These are phyloP conservation scores for Pseudogymnoascus sp. DNA, from an alignment of 2,329 filamentous ascomycete species.

Conservation along the genomic window DNA sequence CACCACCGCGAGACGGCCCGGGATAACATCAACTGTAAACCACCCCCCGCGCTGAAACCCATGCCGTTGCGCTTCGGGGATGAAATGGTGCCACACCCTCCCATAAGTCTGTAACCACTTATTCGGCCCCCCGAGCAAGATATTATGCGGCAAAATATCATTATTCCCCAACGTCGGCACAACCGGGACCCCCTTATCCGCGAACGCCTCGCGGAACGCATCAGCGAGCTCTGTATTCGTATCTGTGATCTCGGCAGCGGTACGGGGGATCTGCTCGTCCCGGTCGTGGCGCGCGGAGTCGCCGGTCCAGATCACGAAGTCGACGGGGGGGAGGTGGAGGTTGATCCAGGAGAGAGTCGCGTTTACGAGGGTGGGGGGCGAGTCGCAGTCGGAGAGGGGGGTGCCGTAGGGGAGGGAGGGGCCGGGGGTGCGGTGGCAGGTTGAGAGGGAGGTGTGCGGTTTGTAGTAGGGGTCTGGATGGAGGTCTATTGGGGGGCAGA, in stretches of 20 bases:
- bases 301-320: conserved; percentile 90
- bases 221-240: conserved; percentile 68
- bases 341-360: conserved; percentile 86
- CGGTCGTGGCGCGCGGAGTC: conserved; percentile 86
- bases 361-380: conserved; percentile 70
- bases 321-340: conserved; percentile 68
- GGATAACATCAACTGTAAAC: conserved; percentile 90
- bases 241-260: conserved; percentile 62
- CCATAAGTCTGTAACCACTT: conserved; percentile 71
- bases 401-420: conserved; percentile 74
- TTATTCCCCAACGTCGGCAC: conserved; percentile 94
- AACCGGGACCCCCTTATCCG: conserved; percentile 56
- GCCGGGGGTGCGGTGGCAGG: conserved; percentile 74
- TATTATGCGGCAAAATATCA: conserved; percentile 94
- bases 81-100: conserved; percentile 75
- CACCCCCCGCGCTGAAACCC: conserved; percentile 88
- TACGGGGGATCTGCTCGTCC: conserved; percentile 72
- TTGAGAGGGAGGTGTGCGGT: conserved; percentile 58
- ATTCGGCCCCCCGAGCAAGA: conserved; percentile 78
- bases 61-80: conserved; percentile 86
- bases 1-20: conserved; percentile 75
- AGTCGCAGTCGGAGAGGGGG: conserved; percentile 82
- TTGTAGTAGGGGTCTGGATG: conserved; percentile 89
- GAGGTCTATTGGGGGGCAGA: conserved; percentile 58
- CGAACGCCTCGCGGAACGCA: conserved; percentile 70